phyloP scores from a whole-genome alignment of 768 basidiomycete genomes.

The Strobilomyces echinocephalus region DNA sequence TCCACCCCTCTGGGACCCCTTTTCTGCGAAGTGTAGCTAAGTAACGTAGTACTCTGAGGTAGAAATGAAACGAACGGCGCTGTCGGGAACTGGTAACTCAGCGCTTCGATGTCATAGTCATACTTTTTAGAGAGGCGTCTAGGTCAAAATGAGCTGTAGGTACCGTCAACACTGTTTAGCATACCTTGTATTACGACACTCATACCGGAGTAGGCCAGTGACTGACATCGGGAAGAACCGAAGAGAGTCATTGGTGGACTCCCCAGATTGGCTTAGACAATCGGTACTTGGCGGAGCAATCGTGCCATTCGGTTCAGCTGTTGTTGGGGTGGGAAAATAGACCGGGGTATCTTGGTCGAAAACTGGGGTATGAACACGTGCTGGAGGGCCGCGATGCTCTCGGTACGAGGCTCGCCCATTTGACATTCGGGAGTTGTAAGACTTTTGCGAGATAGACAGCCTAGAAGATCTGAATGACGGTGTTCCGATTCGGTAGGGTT shows the following conservation, averaged over 20 bases:
- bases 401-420: conserved; percentile 23
- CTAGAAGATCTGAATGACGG: conserved; percentile 15
- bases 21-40: conserved; percentile 6
- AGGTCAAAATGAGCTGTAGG: neutral
- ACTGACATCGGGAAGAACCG: conserved; percentile 17
- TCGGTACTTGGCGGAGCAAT: conserved; percentile 5
- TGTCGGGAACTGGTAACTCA: conserved; percentile 17
- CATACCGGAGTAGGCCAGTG: conserved; percentile 7
- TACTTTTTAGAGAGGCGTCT: conserved; percentile 1
- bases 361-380: conserved; percentile 11
- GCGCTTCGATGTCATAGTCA: conserved; percentile 10
- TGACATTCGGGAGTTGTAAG: conserved; percentile 13
- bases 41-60: neutral
- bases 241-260: neutral
- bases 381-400: conserved; percentile 13
- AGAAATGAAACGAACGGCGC: conserved; percentile 15
- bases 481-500: conserved; percentile 6
- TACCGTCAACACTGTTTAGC: neutral
- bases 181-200: conserved; percentile 8
- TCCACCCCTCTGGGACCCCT: conserved; percentile 38
- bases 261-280: conserved; percentile 9
- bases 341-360: neutral
- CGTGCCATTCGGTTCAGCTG: neutral
- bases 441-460: conserved; percentile 12
- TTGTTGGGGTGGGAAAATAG: neutral